Conservation (phyloP, 768 basidiomycete genomes). For the Suillus plorans region DNA sequence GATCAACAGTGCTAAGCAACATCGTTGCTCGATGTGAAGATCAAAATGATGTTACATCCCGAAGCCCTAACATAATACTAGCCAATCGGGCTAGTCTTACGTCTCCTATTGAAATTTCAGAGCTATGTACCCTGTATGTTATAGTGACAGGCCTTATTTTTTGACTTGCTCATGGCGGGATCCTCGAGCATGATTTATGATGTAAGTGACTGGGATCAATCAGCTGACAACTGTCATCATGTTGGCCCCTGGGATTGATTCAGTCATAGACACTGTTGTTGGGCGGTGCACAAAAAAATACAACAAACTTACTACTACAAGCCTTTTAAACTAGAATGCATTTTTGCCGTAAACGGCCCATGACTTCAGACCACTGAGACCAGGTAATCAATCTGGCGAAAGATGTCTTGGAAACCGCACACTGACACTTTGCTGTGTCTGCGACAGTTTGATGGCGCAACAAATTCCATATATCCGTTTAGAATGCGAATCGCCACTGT, state of each 20-base stretch:
- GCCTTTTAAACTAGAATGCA: no score
- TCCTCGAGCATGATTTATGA: not conserved
- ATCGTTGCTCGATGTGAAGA: not conserved
- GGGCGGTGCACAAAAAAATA: not conserved
- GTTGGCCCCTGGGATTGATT: not conserved
- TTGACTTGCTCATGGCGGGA: not conserved
- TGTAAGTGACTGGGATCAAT: no score
- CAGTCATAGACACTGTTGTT: not conserved
- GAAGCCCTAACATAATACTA: not conserved
- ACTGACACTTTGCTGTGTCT: not conserved
- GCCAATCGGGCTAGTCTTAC: not conserved
- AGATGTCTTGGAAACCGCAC: not conserved
- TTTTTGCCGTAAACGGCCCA: not conserved
- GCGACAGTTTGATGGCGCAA: not conserved
- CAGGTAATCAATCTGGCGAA: not conserved
- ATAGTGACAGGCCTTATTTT: not conserved
- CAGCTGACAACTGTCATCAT: not conserved
- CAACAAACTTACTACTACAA: not conserved
- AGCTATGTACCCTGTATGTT: not conserved
- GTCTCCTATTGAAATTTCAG: no score
- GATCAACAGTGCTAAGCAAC: not conserved
- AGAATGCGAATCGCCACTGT: not conserved
- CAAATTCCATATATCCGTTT: not conserved
- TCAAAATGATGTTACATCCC: not conserved
- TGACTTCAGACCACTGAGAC: not conserved